Evolutionary conservation across 768 basidiomycete species (phyloP).

Genomic region (Suillus decipiens): DNA sequence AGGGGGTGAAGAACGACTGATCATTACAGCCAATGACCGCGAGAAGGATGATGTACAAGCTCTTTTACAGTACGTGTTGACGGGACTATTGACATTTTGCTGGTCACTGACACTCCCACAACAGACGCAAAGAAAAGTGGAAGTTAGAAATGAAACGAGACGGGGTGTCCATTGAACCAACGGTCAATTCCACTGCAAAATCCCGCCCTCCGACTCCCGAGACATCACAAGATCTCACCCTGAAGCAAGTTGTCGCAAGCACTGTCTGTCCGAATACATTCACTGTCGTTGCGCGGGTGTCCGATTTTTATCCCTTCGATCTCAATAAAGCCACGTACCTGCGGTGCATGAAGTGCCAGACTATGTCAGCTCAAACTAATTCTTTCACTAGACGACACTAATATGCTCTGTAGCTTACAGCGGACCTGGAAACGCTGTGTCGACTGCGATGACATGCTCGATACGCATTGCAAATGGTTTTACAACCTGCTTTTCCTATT

Average conservation of each 20-base stretch:
- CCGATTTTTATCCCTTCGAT: constrained; percentile 57
- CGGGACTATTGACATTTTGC: neutral
- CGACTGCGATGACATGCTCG: constrained; percentile 53
- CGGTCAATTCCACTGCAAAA: neutral
- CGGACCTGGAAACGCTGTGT: constrained; percentile 45
- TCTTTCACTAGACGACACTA: neutral
- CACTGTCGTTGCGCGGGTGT: constrained; percentile 47
- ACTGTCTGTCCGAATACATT: constrained; percentile 40
- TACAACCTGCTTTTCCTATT: constrained; percentile 54
- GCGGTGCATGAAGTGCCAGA: constrained; percentile 54
- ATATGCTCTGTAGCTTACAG: constrained; percentile 41
- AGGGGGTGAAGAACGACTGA: constrained; percentile 31
- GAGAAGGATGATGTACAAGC: constrained; percentile 19
- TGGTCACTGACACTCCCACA: neutral
- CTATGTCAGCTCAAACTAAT: constrained; percentile 40
- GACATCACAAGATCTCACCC: constrained; percentile 23
- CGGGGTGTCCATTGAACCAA: constrained; percentile 2
- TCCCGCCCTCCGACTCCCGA: constrained; percentile 11
- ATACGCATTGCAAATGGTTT: constrained; percentile 47
- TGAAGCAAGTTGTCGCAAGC: constrained; percentile 39
- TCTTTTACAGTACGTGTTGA: constrained; percentile 14
- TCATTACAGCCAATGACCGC: constrained; percentile 20
- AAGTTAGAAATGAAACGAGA: constrained; percentile 24
- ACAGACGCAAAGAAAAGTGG: constrained; percentile 39
- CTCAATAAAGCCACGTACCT: constrained; percentile 49